These are phyloP conservation scores for Pyrrhoderma noxium DNA, from an alignment of 1,284 basidiomycete genomes.

Conservation along the genomic window DNA sequence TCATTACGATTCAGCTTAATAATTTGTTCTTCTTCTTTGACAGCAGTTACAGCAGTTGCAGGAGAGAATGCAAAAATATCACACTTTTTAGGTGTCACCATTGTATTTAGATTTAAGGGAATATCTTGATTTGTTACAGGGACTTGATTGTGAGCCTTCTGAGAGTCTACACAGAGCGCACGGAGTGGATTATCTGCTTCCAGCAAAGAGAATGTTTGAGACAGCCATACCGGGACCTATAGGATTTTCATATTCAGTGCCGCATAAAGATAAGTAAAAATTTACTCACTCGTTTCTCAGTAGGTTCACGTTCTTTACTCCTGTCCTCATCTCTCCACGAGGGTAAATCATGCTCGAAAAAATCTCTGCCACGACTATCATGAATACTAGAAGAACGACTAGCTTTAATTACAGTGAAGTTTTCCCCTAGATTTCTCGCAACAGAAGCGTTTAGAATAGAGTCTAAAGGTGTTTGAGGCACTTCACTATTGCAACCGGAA, in stretches of 20 bases:
- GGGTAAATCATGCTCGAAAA: neutral
- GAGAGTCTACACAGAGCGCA: constrained; percentile 28
- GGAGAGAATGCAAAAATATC: constrained; percentile 7
- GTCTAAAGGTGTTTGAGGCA: constrained; percentile 35
- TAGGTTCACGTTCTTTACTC: neutral
- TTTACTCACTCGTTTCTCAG: neutral
- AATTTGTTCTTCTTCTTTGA: neutral
- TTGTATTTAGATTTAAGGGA: neutral
- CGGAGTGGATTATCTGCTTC: constrained; percentile 39
- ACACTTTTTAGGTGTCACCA: neutral
- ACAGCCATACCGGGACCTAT: constrained; percentile 41
- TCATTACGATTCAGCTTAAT: neutral
- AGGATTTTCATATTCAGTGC: neutral
- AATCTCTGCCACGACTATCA: neutral
- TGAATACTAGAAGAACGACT: constrained; percentile 15
- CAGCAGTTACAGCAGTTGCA: neutral
- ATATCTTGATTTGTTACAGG: neutral
- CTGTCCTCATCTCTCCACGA: constrained; percentile 7
- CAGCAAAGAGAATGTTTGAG: constrained; percentile 34
- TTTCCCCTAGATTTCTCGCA: constrained; percentile 29
- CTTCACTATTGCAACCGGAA: constrained; percentile 31
- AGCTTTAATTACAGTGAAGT: constrained; percentile 41
- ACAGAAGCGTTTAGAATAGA: constrained; percentile 30
- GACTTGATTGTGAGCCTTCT: neutral
- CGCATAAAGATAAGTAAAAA: neutral